Evolutionary conservation across 2,329 filamentous ascomycete genomes (phyloP), one percentile per base, ranked within the genome.

Genomic region (Botryotinia globosa): DNA sequence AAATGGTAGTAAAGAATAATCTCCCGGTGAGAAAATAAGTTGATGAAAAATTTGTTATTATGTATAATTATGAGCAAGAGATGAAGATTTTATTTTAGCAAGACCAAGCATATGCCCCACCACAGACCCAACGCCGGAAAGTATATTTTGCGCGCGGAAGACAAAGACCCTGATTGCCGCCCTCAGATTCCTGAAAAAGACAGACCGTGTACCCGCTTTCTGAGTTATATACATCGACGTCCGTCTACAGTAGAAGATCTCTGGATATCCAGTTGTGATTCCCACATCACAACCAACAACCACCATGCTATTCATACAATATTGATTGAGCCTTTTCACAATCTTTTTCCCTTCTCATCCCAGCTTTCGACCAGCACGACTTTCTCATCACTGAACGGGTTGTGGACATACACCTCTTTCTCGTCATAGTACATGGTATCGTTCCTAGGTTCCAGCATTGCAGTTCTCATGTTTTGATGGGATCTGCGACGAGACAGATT

Each of bases 311-410:
- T 45, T 16, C 9, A 32, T 25, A 32, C 7, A 16, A 14, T 4
- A n/a, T 14, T 6, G 2, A 22, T 4, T 22, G 9, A 22, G 9
- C 4, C 8, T 20, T 5, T 39, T 68, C 25, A 72, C 29, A 45
- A 29, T 7, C 37, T 18, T 12, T 72, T 68, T 45, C 18, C 20
- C 10, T 72, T 61, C 0, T 61, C 51, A 22, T 59, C 39, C 22
- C 44, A 67, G 34, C 14, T 32, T 39, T 44, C 16, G 5, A n/a
- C 7, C 18, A 72, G 32, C 7, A 71, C 59, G n/a, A 59, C 70
- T n/a, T 68, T 72, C 42, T 72, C 62, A 58, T 72, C 62, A 34
- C 70, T 72, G 16, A 59, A 72, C 37, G 62, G 48, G 16, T 54
- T 67, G 34, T 39, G 51, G 16, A 72, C 29, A 34, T 67, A 67